Evolutionary conservation across 1,284 basidiomycete species (phyloP), one percentile per base, ranked within the genome.

Genomic region (Sporisorium exsertum): DNA sequence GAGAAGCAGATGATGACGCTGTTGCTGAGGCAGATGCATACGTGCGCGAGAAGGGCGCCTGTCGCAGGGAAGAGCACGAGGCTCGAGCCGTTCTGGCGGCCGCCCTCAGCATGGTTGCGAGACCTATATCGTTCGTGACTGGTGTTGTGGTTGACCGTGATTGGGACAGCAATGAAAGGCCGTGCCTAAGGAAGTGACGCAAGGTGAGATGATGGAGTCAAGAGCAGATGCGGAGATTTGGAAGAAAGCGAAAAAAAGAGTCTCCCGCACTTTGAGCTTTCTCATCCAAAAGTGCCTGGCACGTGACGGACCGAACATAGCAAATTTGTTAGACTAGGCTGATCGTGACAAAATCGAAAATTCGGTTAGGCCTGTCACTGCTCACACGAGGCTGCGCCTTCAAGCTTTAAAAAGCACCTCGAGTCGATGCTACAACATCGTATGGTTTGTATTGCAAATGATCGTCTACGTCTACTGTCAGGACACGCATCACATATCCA

Each of bases 1-100:
- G 29, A 10, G 52, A 49, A 2, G 59, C 49, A 18, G 51, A 49
- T 3, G 60, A 33, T 1, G 64, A 64, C 4, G 60, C 20, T 10
- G 59, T 29, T 6, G 60, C 54, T 3, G 70, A 65, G 12, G 71
- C 50, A 3, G 67, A 66, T 43, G 69, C 69, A 42, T 63, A 72
- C 32, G 55, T 42, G 51, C 69, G 69, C 16, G 59, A 50, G 51
- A 24, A 16, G 2, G 63, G 35, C 2, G 55, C 51, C 10, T 37
- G 55, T 55, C 64, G 58, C 45, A 72, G 16, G 15, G 55, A 54
- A 12, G 64, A 62, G 64, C 63, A 43, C 43, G 56, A 50, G 5
- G 63, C 69, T 66, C 63, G 55, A 15, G 58, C 27, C 2, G 63
- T 59, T 45, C 33, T 43, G 20, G 69, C 46, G 5, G 64, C 56